Conservation (phyloP, 768 basidiomycete genomes). For the Leucosporidium scottii region DNA sequence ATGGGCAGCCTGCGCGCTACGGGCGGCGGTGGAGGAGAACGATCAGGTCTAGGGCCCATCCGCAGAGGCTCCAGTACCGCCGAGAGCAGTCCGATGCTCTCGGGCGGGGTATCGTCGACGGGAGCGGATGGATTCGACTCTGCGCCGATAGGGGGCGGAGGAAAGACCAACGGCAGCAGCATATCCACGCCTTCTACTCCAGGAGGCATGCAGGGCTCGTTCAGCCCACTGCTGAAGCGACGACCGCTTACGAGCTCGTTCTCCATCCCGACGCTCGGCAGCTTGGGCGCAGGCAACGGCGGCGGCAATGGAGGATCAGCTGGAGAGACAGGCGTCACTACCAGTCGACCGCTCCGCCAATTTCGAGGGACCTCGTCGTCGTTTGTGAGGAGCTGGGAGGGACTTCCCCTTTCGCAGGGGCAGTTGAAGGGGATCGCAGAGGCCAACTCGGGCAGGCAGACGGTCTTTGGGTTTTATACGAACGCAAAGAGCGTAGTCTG, state of each 20-base stretch:
- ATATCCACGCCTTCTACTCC: neutral
- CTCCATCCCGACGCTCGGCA: slow-evolving; percentile 25
- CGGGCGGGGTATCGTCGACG: neutral
- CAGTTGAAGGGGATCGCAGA: slow-evolving; percentile 13
- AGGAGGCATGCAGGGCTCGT: neutral
- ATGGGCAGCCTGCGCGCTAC: slow-evolving; percentile 6
- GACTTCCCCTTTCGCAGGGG: slow-evolving; percentile 18
- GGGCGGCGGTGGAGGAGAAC: neutral
- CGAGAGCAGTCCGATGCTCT: neutral
- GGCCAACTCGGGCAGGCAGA: slow-evolving; percentile 18
- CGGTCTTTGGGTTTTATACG: slow-evolving; percentile 31
- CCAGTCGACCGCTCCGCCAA: slow-evolving; percentile 38
- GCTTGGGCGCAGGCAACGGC: neutral
- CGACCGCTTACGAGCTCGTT: slow-evolving; percentile 22
- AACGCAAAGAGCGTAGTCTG: slow-evolving; percentile 16
- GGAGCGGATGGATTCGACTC: too few species aligned
- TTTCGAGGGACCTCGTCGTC: slow-evolving; percentile 63
- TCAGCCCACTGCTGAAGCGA: slow-evolving; percentile 16
- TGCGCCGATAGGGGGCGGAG: neutral
- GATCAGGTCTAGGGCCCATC: neutral
- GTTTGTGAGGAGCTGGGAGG: slow-evolving; percentile 49
- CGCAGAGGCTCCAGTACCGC: neutral
- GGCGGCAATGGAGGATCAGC: neutral
- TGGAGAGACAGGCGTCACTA: neutral
- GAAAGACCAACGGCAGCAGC: neutral